A percentile compares a stretch with the other conserved stretches of the same genome.
Conservation (phyloP, 2,329 filamentous ascomycete species). For the Davidsoniella virescens region DNA sequence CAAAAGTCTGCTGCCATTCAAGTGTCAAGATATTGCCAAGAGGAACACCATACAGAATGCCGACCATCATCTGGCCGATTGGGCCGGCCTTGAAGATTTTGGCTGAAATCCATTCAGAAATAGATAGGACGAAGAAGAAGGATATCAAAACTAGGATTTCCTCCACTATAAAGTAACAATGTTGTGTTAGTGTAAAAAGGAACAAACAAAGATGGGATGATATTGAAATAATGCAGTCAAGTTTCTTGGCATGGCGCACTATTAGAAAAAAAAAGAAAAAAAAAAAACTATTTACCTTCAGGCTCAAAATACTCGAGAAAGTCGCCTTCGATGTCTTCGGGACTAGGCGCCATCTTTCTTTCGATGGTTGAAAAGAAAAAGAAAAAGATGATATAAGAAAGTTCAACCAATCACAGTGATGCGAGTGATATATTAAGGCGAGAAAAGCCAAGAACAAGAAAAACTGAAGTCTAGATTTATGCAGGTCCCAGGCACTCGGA, state of each 20-base stretch:
- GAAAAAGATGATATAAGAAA: too few relatives aligned
- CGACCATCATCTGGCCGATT: slow-evolving; percentile 30
- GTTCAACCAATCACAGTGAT: too few relatives aligned
- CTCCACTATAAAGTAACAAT: slow-evolving; percentile 18
- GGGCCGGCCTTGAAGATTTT: slow-evolving; percentile 28
- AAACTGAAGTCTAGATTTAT: too few relatives aligned
- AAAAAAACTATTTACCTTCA: slow-evolving; percentile 18
- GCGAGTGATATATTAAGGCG: too few relatives aligned
- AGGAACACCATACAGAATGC: slow-evolving; percentile 29
- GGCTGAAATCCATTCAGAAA: slow-evolving; percentile 26
- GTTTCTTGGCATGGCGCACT: background rate
- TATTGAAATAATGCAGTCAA: background rate
- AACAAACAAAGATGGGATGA: background rate
- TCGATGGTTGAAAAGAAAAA: too few relatives aligned
- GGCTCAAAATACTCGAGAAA: slow-evolving; percentile 26
- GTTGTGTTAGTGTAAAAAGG: background rate
- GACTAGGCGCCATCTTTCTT: slow-evolving; percentile 6
- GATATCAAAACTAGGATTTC: slow-evolving; percentile 26
- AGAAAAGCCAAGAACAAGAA: too few relatives aligned
- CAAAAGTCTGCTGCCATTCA: slow-evolving; percentile 29
- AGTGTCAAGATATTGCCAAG: slow-evolving; percentile 27
- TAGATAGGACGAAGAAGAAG: slow-evolving; percentile 27
- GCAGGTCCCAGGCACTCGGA: too few relatives aligned
- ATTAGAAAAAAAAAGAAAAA: background rate
- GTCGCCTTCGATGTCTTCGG: slow-evolving; percentile 12